phyloP scores from a whole-genome alignment of 257 asterid species.

The Buddleja alternifolia region DNA sequence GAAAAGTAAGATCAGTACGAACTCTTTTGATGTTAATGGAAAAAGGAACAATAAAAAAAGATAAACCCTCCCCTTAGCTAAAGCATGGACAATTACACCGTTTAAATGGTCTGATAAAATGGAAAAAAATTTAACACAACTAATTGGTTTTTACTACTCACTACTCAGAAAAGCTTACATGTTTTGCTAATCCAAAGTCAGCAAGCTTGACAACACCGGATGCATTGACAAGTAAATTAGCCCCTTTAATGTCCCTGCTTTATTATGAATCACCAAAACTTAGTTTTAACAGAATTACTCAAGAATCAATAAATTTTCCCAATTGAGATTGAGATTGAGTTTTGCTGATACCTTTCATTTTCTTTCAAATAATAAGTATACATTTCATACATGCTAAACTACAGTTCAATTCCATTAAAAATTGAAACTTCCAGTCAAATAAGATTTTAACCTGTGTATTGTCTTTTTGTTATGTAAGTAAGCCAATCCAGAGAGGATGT shows the following conservation, averaged over 20 bases:
- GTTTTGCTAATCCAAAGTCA: conserved; percentile 93
- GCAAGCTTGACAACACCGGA: conserved; percentile 88
- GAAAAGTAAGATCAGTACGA: neutral
- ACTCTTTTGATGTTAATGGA: neutral
- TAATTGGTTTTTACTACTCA: conserved; percentile 12
- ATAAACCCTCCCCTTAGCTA: neutral
- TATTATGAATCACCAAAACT: conserved; percentile 21
- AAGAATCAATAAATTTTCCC: conserved; percentile 1
- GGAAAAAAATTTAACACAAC: conserved; percentile 2
- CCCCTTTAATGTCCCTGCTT: conserved; percentile 90
- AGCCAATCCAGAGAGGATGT: conserved; percentile 84
- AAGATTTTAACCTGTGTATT: conserved; percentile 67
- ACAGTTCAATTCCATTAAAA: neutral
- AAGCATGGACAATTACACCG: neutral
- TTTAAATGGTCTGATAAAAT: neutral
- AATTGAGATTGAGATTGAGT: neutral
- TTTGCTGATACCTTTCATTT: neutral
- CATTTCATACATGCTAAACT: conserved; percentile 3
- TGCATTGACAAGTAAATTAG: conserved; percentile 88
- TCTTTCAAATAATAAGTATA: neutral
- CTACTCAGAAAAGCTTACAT: conserved; percentile 52
- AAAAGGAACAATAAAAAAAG: neutral
- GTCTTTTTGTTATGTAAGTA: conserved; percentile 80
- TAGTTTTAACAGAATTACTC: conserved; percentile 23
- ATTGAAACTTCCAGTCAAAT: neutral